phyloP scores from a whole-genome alignment of 768 basidiomycete species.

The Hygrophoropsis aurantiaca region DNA sequence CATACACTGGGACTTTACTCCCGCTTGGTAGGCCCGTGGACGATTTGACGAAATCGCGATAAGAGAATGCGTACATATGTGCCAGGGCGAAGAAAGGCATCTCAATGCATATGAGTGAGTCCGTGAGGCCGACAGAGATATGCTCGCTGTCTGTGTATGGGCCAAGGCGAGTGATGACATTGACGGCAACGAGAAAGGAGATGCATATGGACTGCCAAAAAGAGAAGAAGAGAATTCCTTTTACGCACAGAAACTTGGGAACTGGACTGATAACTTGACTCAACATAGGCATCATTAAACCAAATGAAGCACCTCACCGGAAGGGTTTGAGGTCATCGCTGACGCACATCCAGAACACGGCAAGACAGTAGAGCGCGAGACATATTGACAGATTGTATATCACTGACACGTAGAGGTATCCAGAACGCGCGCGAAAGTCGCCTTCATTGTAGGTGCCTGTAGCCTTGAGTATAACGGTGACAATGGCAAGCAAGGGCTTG shows the following conservation, averaged over 20 bases:
- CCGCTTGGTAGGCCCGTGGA: slow-evolving; percentile 35
- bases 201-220: slow-evolving; percentile 95
- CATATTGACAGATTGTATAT: slow-evolving; percentile 84
- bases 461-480: slow-evolving; percentile 84
- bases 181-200: slow-evolving; percentile 84
- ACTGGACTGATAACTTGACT: slow-evolving; percentile 57
- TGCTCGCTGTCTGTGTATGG: slow-evolving; percentile 87
- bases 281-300: not conserved
- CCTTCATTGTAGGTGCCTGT: slow-evolving; percentile 89
- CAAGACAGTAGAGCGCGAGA: slow-evolving; percentile 84
- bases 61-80: slow-evolving; percentile 93
- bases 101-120: slow-evolving; percentile 91
- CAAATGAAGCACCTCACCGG: slow-evolving; percentile 55
- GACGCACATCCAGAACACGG: slow-evolving; percentile 96
- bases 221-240: slow-evolving; percentile 96
- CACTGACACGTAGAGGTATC: slow-evolving; percentile 89
- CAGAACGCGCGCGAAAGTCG: slow-evolving; percentile 77
- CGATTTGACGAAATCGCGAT: slow-evolving; percentile 71
- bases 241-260: slow-evolving; percentile 98
- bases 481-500: slow-evolving; percentile 85
- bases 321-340: slow-evolving; percentile 87
- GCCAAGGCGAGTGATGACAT: slow-evolving; percentile 74
- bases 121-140: slow-evolving; percentile 87
- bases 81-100: slow-evolving; percentile 97
- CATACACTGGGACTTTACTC: slow-evolving; percentile 44